Evolutionary conservation across 495 filamentous ascomycete species (phyloP), one percentile per base, ranked within the genome.

Genomic region (Cudoniella acicularis): DNA sequence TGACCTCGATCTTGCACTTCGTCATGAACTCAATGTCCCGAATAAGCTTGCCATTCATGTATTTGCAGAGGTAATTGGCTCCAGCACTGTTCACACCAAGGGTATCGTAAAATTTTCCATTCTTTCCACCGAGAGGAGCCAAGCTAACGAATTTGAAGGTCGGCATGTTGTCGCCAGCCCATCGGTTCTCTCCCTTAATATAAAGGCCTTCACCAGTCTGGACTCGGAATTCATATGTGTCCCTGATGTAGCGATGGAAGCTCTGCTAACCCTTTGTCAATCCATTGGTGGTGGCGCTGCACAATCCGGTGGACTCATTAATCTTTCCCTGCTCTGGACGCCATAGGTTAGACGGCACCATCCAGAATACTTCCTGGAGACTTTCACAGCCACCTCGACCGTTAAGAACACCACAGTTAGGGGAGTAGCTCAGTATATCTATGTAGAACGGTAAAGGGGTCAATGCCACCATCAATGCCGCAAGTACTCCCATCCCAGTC

Each of bases 101-200:
- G 16, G 8, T n/a, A 21, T 47, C 43, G 43, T 47, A 47, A 4
- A 8, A 9, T 17, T 17, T 47, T n/a, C 43, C 43, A 21, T 47
- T 21, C 9, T 9, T n/a, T 8, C 8, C 43, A 47, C 20, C 43
- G 8, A 4, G 43, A 56, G 54, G 43, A 2, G 45, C 23, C 18
- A 57, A 17, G 43, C 54, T 49, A 9, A 36, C 18, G 25, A 49
- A 57, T 13, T 23, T 17, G 23, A 57, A 49, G 8, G 17, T 49
- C 36, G 54, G 43, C 47, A 25, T 57, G 18, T 57, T 50, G 23
- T 57, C 54, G 16, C 27, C 54, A n/a, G 23, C 23, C 22, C 49
- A 52, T 13, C n/a, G 25, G 22, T 25, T 52, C 23, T 52, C 49
- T n/a, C 49, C 49, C 4, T 26, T 23, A 11, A 20, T 23, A 17